phyloP scores from a whole-genome alignment of 1,139 yeast genomes.

The Yamadazyma siamensis region DNA sequence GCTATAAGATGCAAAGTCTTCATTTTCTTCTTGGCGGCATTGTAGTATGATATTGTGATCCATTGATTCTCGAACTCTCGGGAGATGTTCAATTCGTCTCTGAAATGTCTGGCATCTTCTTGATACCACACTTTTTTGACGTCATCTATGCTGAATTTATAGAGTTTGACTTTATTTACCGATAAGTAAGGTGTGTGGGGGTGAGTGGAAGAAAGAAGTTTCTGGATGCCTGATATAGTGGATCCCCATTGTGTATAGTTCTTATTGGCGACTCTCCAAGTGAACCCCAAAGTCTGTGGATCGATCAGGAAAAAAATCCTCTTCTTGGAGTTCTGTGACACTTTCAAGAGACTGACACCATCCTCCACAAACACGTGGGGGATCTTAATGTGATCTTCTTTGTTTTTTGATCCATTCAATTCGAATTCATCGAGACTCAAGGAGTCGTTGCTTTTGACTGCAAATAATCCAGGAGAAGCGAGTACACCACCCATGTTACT shows the following conservation, averaged over 20 bases:
- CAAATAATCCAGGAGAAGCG: constrained; percentile 3
- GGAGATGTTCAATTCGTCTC: constrained; percentile 79
- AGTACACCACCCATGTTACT: too few species aligned
- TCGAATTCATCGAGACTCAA: constrained; percentile 5
- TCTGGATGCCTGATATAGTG: constrained; percentile 14
- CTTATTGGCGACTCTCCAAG: constrained; percentile 47
- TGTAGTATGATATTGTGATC: constrained; percentile 74
- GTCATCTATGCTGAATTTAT: constrained; percentile 57
- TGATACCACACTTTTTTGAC: constrained; percentile 67
- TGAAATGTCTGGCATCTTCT: constrained; percentile 70
- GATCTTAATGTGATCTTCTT: constrained; percentile 14
- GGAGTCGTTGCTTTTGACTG: constrained; percentile 5
- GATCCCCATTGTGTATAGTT: constrained; percentile 15
- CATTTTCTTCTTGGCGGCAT: constrained; percentile 53
- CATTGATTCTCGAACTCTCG: constrained; percentile 64
- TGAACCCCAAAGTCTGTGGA: constrained; percentile 33
- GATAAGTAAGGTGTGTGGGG: constrained; percentile 3
- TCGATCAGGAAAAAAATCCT: constrained; percentile 38
- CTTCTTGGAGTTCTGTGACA: constrained; percentile 67
- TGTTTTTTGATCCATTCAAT: constrained; percentile 2
- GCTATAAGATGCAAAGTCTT: constrained; percentile 74
- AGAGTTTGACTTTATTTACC: constrained; percentile 28
- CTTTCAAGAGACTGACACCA: constrained; percentile 52
- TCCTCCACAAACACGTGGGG: constrained; percentile 31
- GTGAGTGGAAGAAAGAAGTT: constrained; percentile 8